A percentile compares a stretch with the other conserved stretches of the same genome.
Conservation (phyloP, 768 basidiomycete species). For the Brasilioporus rufonigricans region DNA sequence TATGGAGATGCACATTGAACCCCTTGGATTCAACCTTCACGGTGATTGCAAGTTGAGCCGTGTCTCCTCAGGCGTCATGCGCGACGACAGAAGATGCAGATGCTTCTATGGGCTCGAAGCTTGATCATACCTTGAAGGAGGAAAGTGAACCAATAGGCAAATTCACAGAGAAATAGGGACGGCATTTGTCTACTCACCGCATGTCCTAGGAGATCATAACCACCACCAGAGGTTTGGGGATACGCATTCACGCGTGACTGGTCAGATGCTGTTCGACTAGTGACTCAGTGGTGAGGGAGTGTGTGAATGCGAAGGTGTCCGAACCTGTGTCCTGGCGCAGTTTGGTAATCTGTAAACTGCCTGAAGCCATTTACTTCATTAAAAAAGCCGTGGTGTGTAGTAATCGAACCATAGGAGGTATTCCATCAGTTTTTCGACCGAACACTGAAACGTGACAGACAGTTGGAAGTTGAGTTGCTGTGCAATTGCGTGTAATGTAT, state of each 20-base stretch:
- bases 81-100: too few relatives aligned
- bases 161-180: too few relatives aligned
- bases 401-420: not conserved
- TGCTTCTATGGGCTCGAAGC: too few relatives aligned
- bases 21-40: too few relatives aligned
- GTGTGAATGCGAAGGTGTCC: not conserved
- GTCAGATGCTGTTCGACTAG: not conserved
- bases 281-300: too few relatives aligned
- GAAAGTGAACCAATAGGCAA: too few relatives aligned
- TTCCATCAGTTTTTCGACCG: not conserved
- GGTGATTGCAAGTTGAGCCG: too few relatives aligned
- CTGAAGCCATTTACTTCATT: not conserved
- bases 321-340: not conserved
- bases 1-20: too few relatives aligned
- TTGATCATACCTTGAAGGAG: too few relatives aligned
- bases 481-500: not conserved
- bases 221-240: not conserved
- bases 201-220: too few relatives aligned
- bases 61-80: too few relatives aligned
- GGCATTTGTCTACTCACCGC: too few relatives aligned
- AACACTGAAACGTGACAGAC: not conserved
- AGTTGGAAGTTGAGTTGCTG: not conserved
- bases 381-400: not conserved
- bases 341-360: not conserved
- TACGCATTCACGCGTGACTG: not conserved